Base-by-base conservation (phyloP, 768 basidiomycete species). In the Calocera viscosa region DNA sequence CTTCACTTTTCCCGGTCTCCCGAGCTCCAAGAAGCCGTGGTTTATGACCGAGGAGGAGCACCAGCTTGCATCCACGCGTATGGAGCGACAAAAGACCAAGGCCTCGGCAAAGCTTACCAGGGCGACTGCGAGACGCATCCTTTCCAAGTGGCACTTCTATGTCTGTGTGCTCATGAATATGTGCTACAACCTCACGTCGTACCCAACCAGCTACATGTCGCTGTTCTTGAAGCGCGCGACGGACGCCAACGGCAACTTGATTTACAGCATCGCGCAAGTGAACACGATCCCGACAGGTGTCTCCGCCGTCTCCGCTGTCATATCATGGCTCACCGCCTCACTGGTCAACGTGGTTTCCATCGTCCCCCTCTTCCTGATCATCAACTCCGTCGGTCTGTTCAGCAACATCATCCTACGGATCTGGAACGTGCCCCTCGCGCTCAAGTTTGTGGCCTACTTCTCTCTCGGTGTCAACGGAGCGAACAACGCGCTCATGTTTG, bases 371-470 rank as follows among this genome's bases (percentile, higher is more conserved):
- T 77, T 88, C 38, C 72, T 86, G 17, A 85, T 84, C 72, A 86
- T 87, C 83, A 78, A 79, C 38, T 68, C 81, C n/a, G 79, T 82
- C 24, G 81, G 80, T 67, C 82, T 84, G 41, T 73, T 80, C 38
- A 79, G 84, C 16, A 77, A 82, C 17, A 80, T 84, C 60, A 83
- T 82, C 71, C 80, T 90, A 63, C 77, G 89, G 32, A 80, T 85
- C 1, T 86, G 84, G 84, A 78, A 76, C 64, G 82, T 79, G 65
- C 83, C 87, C 2, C 82, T 76, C 0, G 82, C 79, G 1, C 80
- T 86, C 17, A 86, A 86, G 69, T 89, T 86, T 74, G 87, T 89
- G 69, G 89, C 87, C 2, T 90, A 87, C 72, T 89, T 60, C 83
- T 67, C 67, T 80, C 78, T 11, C 11, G 53, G 53, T 30, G 30